These are phyloP conservation scores for Novymonas esmeraldas DNA, from an alignment of 208 protist genomes.

Conservation along the genomic window DNA sequence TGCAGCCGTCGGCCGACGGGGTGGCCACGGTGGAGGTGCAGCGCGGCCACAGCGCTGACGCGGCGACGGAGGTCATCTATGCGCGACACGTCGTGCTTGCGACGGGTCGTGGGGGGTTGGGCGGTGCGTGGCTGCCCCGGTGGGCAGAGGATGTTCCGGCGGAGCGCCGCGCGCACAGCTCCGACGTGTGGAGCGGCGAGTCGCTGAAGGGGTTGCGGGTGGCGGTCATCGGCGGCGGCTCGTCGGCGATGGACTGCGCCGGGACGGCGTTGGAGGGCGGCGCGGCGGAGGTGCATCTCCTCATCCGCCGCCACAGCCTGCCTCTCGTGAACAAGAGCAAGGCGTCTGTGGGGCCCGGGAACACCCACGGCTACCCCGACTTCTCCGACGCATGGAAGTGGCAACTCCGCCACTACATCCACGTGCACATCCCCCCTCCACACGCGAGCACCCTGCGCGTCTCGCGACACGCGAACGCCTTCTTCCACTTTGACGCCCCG, in stretches of 20 bases:
- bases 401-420: slow-evolving; percentile 11
- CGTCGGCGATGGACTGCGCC: slow-evolving; percentile 17
- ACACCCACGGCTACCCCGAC: slow-evolving; percentile 15
- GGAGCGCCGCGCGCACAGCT: slow-evolving; percentile 13
- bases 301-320: slow-evolving; percentile 13
- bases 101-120: slow-evolving; percentile 10
- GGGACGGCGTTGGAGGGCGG: slow-evolving; percentile 14
- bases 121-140: slow-evolving; percentile 10
- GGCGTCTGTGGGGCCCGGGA: background rate
- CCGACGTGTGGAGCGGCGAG: slow-evolving; percentile 9
- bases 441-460: slow-evolving; percentile 23
- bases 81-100: slow-evolving; percentile 20
- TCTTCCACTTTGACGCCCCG: slow-evolving; percentile 15
- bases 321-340: slow-evolving; percentile 24
- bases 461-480: slow-evolving; percentile 9
- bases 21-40: slow-evolving; percentile 7
- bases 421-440: slow-evolving; percentile 12
- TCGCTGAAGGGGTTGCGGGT: slow-evolving; percentile 6
- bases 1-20: slow-evolving; percentile 11
- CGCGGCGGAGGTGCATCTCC: slow-evolving; percentile 16
- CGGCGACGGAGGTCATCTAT: slow-evolving; percentile 7
- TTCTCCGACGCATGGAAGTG: slow-evolving; percentile 19
- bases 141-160: slow-evolving; percentile 7
- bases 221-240: slow-evolving; percentile 17
- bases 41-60: background rate